Base-by-base conservation (phyloP, 257 asterid species). In the Ilex asprella region DNA sequence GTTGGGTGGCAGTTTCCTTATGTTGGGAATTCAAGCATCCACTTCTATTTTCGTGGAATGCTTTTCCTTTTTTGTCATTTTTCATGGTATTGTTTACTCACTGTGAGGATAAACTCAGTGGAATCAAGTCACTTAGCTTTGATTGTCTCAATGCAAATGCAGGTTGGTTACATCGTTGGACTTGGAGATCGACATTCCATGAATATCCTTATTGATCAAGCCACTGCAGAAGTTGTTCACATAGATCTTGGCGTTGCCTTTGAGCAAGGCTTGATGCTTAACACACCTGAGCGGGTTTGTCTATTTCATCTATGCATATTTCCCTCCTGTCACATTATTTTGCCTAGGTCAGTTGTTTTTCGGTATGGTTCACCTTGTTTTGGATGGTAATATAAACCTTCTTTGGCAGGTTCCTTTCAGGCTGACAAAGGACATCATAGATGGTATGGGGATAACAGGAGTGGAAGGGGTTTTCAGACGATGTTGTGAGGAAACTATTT, bases 241-340 rank as follows among this genome's bases (percentile, higher is more conserved):
- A 92, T 92, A 64, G 99, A 92, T 80, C 82, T 92, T 30, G 99
- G 99, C 56, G 99, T 92, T 55, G 99, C 99, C 68, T 92, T 92
- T 82, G 97, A 92, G 84, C 99, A 92, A 76, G 99, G 99, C 79
- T 79, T 92, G 78, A 92, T 92, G 99, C 91, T 89, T 67, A 92
- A 92, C 75, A 89, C 99, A 60, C 99, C 99, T 51, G 99, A 92
- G 75, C 85, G 96, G 80, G 97, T 91, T 61, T 56, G 85, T 71
- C 51, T 72, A 61, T 65, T 56, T 60, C 57, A 21, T 32, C 53
- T 31, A 50, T 9, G 49, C 31, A 47, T 56, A 44, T 59, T 69
- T 30, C 39, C 7, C 64, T 65, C 75, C 65, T 39, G 65, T 1
- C 13, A 46, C 21, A 32, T 55, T 56, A 16, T 29, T 31, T 12